Evolutionary conservation across 1,139 yeast species (phyloP), one percentile per base, ranked within the genome.

Genomic region (Saccharomyces pastorianus): DNA sequence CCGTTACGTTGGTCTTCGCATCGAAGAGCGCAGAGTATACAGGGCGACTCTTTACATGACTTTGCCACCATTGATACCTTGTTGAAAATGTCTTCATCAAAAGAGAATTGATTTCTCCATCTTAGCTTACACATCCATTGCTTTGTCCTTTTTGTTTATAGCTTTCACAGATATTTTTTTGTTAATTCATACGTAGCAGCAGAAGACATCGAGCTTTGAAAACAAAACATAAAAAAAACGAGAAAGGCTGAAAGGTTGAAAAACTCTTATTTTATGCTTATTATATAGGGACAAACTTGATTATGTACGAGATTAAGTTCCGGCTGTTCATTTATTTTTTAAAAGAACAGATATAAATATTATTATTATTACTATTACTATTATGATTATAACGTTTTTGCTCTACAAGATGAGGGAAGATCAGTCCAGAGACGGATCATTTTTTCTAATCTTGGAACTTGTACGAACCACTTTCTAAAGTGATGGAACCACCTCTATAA

Each of bases 401-500:
- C 42, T 17, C 25, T 38, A 38, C 44, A 8, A 38, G 25, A 3
- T 8, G 13, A 14, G 5, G 2, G 20, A 1, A 34, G 41, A 34
- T 14, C 9, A 14, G 4, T 14, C 23, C 6, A 38, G 25, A 38
- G 6, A 9, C 32, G 2, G 5, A 26, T 28, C 26, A 26, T 20
- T 20, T 17, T 42, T 20, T 63, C 23, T 76, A 88, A 71, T 89
- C 96, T 51, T 83, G 73, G 71, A 95, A 95, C 74, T 95, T 95
- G 77, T 88, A 93, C 57, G 96, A 88, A 23, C 99, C 98, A 51
- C 90, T 78, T 34, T 84, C 85, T 77, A 90, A 69, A 53, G 96
- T 89, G 67, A 95, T 95, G 55, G 88, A 77, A 49, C 99, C 99
- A 57, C 99, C 99, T 72, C 85, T 83, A 76, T 95, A 95, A 50